These are phyloP conservation scores for Juncus inflexus DNA, from an alignment of 176 grass and related monocot genomes.

Conservation along the genomic window DNA sequence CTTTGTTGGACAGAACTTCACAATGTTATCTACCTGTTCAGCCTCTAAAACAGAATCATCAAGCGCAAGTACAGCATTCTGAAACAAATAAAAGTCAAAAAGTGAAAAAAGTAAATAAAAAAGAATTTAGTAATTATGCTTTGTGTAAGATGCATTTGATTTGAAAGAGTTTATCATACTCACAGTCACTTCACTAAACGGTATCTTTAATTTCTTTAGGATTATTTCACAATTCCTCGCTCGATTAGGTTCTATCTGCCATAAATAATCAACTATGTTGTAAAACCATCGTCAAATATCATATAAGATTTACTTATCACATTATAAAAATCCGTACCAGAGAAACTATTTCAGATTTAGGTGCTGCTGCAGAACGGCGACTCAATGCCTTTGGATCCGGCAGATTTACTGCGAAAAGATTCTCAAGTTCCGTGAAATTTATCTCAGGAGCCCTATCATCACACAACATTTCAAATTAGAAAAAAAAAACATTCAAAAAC, in stretches of 20 bases:
- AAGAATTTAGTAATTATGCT: too few relatives aligned
- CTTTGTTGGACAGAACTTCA: slow-evolving; percentile 96
- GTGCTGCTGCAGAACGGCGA: slow-evolving; percentile 37
- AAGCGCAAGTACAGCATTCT: slow-evolving; percentile 70
- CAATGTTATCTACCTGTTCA: slow-evolving; percentile 85
- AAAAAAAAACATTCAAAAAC: slow-evolving; percentile 22
- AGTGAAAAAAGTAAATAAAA: background rate
- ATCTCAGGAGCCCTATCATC: slow-evolving; percentile 75
- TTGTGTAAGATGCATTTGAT: too few relatives aligned
- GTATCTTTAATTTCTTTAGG: slow-evolving; percentile 88
- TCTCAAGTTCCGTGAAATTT: slow-evolving; percentile 85
- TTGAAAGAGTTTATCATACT: slow-evolving; percentile 12
- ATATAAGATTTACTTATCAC: background rate
- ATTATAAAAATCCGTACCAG: slow-evolving; percentile 44
- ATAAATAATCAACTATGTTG: slow-evolving; percentile 24
- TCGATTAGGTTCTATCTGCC: slow-evolving; percentile 86
- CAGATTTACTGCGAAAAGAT: slow-evolving; percentile 72
- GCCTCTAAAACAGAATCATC: slow-evolving; percentile 77
- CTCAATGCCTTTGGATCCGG: slow-evolving; percentile 55
- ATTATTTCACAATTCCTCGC: slow-evolving; percentile 98
- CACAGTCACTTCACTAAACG: slow-evolving; percentile 86
- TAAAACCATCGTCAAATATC: background rate
- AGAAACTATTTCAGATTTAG: slow-evolving; percentile 72
- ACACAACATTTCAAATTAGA: slow-evolving; percentile 13
- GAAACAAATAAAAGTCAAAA: slow-evolving; percentile 26